Evolutionary conservation across 192 early-diverging fungal genomes (phyloP).

Genomic region (Backusella australiensis): DNA sequence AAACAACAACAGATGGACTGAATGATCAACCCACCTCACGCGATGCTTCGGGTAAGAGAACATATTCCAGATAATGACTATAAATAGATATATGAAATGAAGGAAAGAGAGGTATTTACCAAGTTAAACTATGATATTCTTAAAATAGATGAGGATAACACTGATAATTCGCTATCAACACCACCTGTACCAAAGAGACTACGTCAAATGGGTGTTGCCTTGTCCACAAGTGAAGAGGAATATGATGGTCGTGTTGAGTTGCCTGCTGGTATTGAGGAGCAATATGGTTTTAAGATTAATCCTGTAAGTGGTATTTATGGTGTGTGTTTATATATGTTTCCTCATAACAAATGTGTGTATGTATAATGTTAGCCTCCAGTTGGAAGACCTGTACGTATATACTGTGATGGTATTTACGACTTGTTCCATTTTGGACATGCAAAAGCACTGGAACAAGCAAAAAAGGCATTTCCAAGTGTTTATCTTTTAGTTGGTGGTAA

Average conservation of each 20-base stretch:
- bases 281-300: conserved; percentile 19
- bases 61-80: not conserved
- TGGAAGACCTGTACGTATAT: conserved; percentile 68
- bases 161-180: conserved; percentile 1
- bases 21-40: conserved; percentile 14
- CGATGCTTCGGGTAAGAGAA: conserved; percentile 17
- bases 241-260: not conserved
- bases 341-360: not conserved
- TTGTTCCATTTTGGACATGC: conserved; percentile 81
- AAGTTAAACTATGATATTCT: not conserved
- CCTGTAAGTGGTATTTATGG: not conserved
- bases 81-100: not conserved
- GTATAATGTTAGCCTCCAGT: conserved; percentile 40
- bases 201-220: not conserved
- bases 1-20: not conserved
- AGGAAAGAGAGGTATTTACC: not conserved
- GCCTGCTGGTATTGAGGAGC: conserved; percentile 14
- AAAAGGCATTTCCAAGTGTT: conserved; percentile 73
- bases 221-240: conserved; percentile 17
- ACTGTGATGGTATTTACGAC: conserved; percentile 82
- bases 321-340: not conserved
- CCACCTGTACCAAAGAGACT: not conserved
- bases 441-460: conserved; percentile 77
- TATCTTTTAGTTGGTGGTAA: conserved; percentile 68
- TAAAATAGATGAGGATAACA: conserved; percentile 16